These are phyloP conservation scores for Syncephalastrum sp. DNA, from an alignment of 371 early-diverging fungal genomes.

Conservation along the genomic window DNA sequence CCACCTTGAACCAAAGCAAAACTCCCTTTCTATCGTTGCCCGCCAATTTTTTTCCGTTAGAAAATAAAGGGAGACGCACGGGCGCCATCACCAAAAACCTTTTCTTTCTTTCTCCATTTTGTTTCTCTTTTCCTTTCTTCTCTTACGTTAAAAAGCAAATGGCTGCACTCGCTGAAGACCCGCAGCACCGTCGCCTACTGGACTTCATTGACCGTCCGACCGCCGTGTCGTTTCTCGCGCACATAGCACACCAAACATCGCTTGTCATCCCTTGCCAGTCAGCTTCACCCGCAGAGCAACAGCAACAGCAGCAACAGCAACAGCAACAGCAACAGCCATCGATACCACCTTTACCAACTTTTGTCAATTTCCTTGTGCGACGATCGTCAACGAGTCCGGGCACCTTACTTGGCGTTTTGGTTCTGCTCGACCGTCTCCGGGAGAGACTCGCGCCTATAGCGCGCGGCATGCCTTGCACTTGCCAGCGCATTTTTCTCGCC, in stretches of 20 bases:
- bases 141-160: not conserved
- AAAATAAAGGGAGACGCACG: no score
- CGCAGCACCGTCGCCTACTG: slow-evolving; percentile 12
- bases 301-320: slow-evolving; percentile 6
- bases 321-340: slow-evolving; percentile 11
- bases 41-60: no score
- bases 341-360: slow-evolving; percentile 47
- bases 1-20: no score
- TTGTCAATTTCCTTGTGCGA: slow-evolving; percentile 53
- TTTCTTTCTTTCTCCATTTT: slow-evolving; percentile 10
- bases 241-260: slow-evolving; percentile 25
- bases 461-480: slow-evolving; percentile 73
- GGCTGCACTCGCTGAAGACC: slow-evolving; percentile 3
- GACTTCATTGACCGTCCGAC: slow-evolving; percentile 24
- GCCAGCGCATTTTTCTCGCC: slow-evolving; percentile 78
- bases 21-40: no score
- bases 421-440: slow-evolving; percentile 57
- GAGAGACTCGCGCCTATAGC: slow-evolving; percentile 52
- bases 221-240: slow-evolving; percentile 15
- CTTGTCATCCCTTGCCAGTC: slow-evolving; percentile 21
- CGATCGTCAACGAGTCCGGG: slow-evolving; percentile 58
- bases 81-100: not conserved
- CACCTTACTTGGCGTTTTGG: slow-evolving; percentile 60
- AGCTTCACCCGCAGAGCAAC: not conserved
- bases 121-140: slow-evolving; percentile 11